Base-by-base conservation (phyloP, 345 rosid species). In the Pistacia integerrima region DNA sequence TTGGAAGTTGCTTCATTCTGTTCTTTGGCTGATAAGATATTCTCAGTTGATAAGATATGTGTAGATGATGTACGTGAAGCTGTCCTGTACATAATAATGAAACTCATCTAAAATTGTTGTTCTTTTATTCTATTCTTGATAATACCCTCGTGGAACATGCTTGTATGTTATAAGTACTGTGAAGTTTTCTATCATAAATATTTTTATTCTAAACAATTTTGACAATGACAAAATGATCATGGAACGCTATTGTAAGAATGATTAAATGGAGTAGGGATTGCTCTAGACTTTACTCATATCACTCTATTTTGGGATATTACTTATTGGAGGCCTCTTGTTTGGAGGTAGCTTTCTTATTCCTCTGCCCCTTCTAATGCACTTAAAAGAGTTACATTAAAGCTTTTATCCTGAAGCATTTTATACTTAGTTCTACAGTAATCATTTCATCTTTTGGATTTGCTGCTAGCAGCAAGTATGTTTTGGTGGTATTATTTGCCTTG, bases 401-500 rank as follows among this genome's bases (percentile, higher is more conserved):
- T 56, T 16, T 54, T 33, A 72, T 5, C 30, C 55, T 58, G 36
- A 72, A 58, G 35, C 55, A 72, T 72, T 72, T 22, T 72, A n/a
- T 57, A 20, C 12, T 16, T 55, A 41, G 22, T 70, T 72, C 41
- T 67, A 11, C 17, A 14, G 20, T 64, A 14, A 35, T 17, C 65
- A 62, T 30, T 30, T 62, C 9, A 33, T 62, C 18, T 1, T 17
- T 35, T 11, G n/a, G 68, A 51, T 17, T 64, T 16, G 48, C 25
- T 64, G 48, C 41, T 64, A 14, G 55, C 16, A 51, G 46, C 55
- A 1, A 30, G 33, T 1, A 51, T 64, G 25, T 16, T 44, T 2
- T 64, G 13, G 36, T 10, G n/a, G 6, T 64, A 62, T 64, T 35
- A 4, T 17, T 61, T 61, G 5, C 16, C 65, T 28, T 41, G 46